A percentile compares a stretch with the other conserved stretches of the same genome.
Conservation (phyloP, 2,329 filamentous ascomycete species). For the Pestalotiopsis sp. region DNA sequence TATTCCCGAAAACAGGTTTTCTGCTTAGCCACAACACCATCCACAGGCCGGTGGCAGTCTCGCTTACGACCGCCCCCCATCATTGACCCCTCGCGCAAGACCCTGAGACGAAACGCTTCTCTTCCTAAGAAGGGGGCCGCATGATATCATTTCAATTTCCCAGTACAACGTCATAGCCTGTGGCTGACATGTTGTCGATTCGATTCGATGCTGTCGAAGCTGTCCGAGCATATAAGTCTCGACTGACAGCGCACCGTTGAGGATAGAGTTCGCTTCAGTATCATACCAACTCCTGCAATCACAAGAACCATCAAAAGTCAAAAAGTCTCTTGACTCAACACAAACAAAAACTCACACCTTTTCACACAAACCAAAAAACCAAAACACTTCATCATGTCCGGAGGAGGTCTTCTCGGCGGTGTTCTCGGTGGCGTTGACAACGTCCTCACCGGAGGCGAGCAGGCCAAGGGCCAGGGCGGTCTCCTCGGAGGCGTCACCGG, state of each 20-base stretch:
- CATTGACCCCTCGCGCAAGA: neutral
- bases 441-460: slow-evolving; percentile 35
- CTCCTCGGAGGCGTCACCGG: slow-evolving; percentile 33
- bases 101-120: neutral
- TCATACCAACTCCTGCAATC: neutral
- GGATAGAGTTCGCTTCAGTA: neutral
- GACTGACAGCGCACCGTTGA: neutral
- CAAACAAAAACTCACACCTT: neutral
- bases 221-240: neutral
- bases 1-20: slow-evolving; percentile 10
- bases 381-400: slow-evolving; percentile 28
- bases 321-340: neutral
- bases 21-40: slow-evolving; percentile 10
- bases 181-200: slow-evolving; percentile 2
- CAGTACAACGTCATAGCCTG: slow-evolving; percentile 10
- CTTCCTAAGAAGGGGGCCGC: neutral
- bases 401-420: slow-evolving; percentile 35
- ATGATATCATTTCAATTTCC: slow-evolving; percentile 4
- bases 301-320: neutral
- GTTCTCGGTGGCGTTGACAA: slow-evolving; percentile 35
- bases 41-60: slow-evolving; percentile 1
- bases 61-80: neutral
- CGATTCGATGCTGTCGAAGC: neutral
- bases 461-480: slow-evolving; percentile 35
- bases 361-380: neutral